Evolutionary conservation across 805 yeast species (phyloP).

Genomic region (Isabelozyma heimii): DNA sequence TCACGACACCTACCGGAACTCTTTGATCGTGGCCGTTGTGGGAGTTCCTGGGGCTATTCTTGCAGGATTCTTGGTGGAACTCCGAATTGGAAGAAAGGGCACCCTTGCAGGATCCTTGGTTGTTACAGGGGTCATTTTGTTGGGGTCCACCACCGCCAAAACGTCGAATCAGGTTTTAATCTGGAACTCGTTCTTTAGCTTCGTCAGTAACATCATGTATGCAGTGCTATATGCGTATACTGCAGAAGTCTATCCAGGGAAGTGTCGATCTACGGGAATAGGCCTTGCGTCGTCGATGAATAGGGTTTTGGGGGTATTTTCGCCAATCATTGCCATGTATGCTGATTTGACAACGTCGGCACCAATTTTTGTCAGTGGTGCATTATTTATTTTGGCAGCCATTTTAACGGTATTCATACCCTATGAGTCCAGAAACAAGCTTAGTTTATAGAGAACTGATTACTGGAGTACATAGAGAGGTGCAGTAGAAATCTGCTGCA

Average conservation of each 20-base stretch:
- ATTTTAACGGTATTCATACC: conserved; percentile 26
- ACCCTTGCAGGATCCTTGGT: conserved; percentile 49
- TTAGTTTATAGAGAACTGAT: conserved; percentile 7
- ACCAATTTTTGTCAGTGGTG: conserved; percentile 63
- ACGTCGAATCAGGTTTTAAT: conserved; percentile 44
- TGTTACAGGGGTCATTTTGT: conserved; percentile 54
- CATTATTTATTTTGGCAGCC: conserved; percentile 47
- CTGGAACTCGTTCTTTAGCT: conserved; percentile 47
- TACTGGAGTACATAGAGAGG: too few relatives aligned
- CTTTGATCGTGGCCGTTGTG: conserved; percentile 24
- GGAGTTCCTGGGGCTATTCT: conserved; percentile 32
- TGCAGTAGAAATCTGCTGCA: too few relatives aligned
- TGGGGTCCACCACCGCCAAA: conserved; percentile 62
- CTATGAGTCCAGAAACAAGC: conserved; percentile 23
- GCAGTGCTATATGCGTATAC: conserved; percentile 34
- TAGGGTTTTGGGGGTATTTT: conserved; percentile 53
- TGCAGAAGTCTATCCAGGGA: conserved; percentile 37
- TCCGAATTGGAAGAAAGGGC: conserved; percentile 53
- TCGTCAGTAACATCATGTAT: conserved; percentile 53
- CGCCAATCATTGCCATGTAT: conserved; percentile 55
- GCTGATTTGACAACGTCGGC: conserved; percentile 54
- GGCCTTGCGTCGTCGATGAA: conserved; percentile 57
- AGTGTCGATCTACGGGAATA: conserved; percentile 53
- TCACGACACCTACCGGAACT: conserved; percentile 26
- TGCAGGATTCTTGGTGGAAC: conserved; percentile 18